Evolutionary conservation across 2,329 filamentous ascomycete genomes (phyloP).

Genomic region (Trichoderma simmonsii): DNA sequence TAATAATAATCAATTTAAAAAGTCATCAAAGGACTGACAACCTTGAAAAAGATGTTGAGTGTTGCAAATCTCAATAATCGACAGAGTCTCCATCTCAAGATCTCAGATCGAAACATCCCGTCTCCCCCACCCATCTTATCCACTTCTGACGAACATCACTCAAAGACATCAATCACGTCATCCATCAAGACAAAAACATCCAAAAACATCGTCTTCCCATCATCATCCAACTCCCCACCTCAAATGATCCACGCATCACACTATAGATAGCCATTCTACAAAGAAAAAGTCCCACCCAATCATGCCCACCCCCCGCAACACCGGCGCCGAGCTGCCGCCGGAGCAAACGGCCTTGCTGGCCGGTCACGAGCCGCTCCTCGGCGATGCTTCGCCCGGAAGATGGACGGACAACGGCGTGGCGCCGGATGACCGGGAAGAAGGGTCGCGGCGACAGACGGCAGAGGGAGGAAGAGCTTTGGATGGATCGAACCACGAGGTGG

Average conservation of each 20-base stretch:
- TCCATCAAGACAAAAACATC: background rate
- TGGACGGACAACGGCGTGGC: background rate
- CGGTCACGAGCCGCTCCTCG: background rate
- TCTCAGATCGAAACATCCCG: background rate
- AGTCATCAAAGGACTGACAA: too few species aligned
- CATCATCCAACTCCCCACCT: background rate
- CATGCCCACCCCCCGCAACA: background rate
- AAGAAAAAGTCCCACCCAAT: background rate
- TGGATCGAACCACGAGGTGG: background rate
- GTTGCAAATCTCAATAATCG: background rate
- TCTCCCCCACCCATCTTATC: background rate
- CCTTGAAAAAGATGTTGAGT: background rate
- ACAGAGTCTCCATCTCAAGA: background rate
- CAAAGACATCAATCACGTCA: background rate
- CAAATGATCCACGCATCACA: background rate
- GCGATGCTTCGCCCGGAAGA: background rate
- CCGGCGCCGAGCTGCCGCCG: background rate
- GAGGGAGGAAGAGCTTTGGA: background rate
- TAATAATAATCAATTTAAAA: too few species aligned
- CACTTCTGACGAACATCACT: background rate
- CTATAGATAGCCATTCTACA: background rate
- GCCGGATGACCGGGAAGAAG: background rate
- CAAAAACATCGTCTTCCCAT: background rate
- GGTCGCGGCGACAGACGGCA: too few species aligned
- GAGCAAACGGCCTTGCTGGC: constrained; percentile 3